Base-by-base conservation (phyloP, 1,284 basidiomycete species). In the Boletus sp. region DNA sequence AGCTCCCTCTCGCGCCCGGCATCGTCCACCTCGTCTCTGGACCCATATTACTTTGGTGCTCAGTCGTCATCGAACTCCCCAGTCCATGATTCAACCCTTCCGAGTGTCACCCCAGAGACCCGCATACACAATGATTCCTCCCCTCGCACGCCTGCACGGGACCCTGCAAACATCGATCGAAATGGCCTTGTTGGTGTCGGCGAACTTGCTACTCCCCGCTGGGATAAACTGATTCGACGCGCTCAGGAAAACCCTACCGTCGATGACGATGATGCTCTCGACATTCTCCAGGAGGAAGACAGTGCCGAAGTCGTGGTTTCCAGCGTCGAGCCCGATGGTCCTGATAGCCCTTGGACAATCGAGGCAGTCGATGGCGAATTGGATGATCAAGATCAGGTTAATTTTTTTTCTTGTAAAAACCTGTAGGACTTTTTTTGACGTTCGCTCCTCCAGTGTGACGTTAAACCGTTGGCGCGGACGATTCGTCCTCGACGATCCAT, bases 201-300 rank as follows among this genome's bases (percentile, higher is more conserved):
- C 32, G 95, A 98, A 70, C 80, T 98, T n/a, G 77, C 93, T 7
- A 98, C 95, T n/a, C 95, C 95, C 32, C 81, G 94, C 54, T 99
- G 94, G 94, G 78, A 80, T 47, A 72, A 72, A 55, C 65, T 68
- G 29, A 19, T 48, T 6, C 62, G 58, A 37, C 50, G 64, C 32
- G 61, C 59, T 27, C 60, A 67, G 30, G 67, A 69, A 50, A 59
- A 67, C 5, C 54, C 46, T 14, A 47, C 44, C 34, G 62, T 70
- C 38, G 69, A 70, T 41, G 66, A 71, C 5, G 65, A 56, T 36
- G 49, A 55, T 26, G 33, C 51, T 44, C 55, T 58, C 13, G 65
- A 68, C 39, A 55, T 58, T 23, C 73, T 75, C 33, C 69, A 69
- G 26, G 75, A 73, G 46, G 75, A 80, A 48, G 70, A 76, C 10